A percentile compares a stretch with the other conserved stretches of the same genome.
Evolutionary conservation across 202 grass and related monocot species (phyloP).

Genomic region (Schoenoplectus tabernaemontani): DNA sequence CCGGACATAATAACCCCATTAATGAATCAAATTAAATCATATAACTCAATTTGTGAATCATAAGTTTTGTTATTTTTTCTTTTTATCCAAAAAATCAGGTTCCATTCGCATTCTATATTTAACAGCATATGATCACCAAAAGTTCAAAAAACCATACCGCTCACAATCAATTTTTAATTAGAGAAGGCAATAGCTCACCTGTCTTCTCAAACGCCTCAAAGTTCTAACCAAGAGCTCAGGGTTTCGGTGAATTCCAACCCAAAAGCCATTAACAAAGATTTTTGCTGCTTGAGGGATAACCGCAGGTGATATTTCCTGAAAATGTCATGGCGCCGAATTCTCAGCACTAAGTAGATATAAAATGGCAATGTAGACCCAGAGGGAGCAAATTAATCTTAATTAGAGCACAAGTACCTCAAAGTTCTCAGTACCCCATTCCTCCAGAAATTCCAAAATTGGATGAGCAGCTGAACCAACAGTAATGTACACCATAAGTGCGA

Average conservation of each 20-base stretch:
- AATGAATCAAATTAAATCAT: not conserved
- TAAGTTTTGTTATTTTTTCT: not conserved
- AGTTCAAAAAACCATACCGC: not conserved
- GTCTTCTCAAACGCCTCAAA: slow-evolving; percentile 85
- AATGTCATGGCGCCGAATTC: slow-evolving; percentile 15
- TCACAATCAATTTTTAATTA: not conserved
- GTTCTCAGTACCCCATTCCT: slow-evolving; percentile 97
- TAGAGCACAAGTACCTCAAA: slow-evolving; percentile 63
- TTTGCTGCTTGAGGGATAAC: slow-evolving; percentile 94
- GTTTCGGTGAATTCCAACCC: slow-evolving; percentile 97
- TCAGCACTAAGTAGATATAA: not conserved
- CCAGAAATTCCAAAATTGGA: slow-evolving; percentile 98
- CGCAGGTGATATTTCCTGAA: slow-evolving; percentile 90
- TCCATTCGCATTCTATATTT: not conserved
- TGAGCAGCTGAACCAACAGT: slow-evolving; percentile 96
- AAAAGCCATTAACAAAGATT: slow-evolving; percentile 95
- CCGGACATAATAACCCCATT: not conserved
- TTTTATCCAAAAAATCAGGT: not conserved
- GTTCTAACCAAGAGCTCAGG: slow-evolving; percentile 79
- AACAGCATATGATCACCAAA: not conserved
- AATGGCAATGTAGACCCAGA: slow-evolving; percentile 18
- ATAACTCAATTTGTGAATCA: not conserved
- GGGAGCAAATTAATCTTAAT: not conserved
- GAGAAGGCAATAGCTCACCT: slow-evolving; percentile 31
- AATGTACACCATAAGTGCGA: slow-evolving; percentile 98